phyloP scores from a whole-genome alignment of 2,329 filamentous ascomycete species.

The Fusarium euwallaceae region DNA sequence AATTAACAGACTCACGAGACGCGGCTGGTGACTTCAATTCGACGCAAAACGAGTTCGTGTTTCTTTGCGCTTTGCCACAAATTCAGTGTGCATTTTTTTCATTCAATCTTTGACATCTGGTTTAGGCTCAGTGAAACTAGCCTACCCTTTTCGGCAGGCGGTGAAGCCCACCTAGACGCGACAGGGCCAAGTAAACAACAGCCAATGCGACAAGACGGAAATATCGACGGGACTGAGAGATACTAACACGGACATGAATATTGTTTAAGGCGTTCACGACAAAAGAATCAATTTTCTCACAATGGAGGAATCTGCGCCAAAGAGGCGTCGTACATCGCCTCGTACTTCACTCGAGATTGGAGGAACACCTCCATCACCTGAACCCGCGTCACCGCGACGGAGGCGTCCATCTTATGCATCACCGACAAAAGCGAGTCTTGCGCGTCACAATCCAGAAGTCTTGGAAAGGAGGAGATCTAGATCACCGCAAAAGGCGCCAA shows the following conservation, averaged over 20 bases:
- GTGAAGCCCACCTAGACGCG: conserved; percentile 47
- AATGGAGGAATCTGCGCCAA: conserved; percentile 70
- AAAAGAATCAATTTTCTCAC: neutral
- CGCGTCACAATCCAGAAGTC: conserved; percentile 71
- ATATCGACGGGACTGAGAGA: conserved; percentile 9
- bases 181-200: conserved; percentile 45
- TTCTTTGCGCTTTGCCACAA: neutral
- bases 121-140: conserved; percentile 1
- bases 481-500: conserved; percentile 49
- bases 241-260: conserved; percentile 27
- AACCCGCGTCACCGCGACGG: conserved; percentile 49
- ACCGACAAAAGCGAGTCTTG: conserved; percentile 74
- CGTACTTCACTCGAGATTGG: conserved; percentile 49
- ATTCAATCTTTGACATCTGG: neutral
- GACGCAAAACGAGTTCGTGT: neutral
- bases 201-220: conserved; percentile 39
- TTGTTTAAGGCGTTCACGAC: neutral
- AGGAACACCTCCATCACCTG: conserved; percentile 38
- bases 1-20: neutral
- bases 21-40: neutral
- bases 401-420: conserved; percentile 72
- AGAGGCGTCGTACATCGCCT: conserved; percentile 67
- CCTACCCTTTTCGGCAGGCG: conserved; percentile 34
- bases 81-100: neutral
- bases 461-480: conserved; percentile 60